These are phyloP conservation scores for Firmiana major DNA, from an alignment of 345 rosid genomes.

Conservation along the genomic window DNA sequence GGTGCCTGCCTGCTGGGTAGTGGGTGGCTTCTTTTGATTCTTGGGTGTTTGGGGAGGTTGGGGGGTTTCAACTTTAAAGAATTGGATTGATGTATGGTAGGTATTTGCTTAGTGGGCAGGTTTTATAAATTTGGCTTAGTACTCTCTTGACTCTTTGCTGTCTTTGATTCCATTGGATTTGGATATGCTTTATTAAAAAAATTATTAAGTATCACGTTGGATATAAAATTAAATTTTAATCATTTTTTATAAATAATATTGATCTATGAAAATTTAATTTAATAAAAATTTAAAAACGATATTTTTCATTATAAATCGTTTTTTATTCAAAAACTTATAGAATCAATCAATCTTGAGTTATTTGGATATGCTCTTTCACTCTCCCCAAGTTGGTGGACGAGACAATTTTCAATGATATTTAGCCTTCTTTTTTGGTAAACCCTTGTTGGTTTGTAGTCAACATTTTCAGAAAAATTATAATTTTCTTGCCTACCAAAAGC, in stretches of 20 bases:
- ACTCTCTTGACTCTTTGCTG: neutral
- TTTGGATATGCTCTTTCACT: neutral
- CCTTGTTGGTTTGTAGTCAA: neutral
- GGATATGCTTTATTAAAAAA: no score
- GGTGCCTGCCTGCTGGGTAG: neutral
- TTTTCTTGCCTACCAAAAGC: neutral
- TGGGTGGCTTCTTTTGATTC: neutral
- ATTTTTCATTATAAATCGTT: no score
- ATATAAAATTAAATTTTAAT: no score
- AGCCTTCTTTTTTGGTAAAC: neutral
- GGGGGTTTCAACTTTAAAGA: neutral
- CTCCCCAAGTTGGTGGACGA: neutral
- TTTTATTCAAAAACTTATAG: no score
- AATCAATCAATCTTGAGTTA: no score
- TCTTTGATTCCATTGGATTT: no score
- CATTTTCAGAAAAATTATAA: neutral
- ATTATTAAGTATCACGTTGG: no score
- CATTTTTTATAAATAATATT: no score
- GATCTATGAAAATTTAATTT: no score
- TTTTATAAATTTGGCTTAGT: neutral
- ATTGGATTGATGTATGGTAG: neutral
- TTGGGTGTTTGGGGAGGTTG: neutral
- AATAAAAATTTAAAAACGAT: no score
- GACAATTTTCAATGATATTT: neutral
- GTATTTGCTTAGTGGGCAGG: neutral